These are phyloP conservation scores for Cucurbita maxima DNA, from an alignment of 306 rosid species.

Conservation along the genomic window DNA sequence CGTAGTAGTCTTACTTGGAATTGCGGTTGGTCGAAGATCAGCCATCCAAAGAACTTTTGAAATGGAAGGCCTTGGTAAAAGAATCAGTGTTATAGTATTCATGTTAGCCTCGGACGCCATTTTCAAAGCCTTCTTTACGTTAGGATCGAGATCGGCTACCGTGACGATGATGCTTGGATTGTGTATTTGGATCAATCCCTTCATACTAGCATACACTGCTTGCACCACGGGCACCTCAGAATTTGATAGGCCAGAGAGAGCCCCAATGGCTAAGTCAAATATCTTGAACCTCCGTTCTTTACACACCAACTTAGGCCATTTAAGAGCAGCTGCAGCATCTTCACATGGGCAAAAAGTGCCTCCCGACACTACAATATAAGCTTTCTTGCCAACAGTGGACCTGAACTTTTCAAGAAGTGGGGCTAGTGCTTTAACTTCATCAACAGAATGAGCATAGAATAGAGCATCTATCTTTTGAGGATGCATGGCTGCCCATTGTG, in stretches of 20 bases:
- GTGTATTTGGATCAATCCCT: slow-evolving; percentile 78
- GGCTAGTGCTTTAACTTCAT: slow-evolving; percentile 59
- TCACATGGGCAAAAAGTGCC: slow-evolving; percentile 62
- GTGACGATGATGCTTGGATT: slow-evolving; percentile 75
- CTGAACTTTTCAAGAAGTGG: slow-evolving; percentile 83
- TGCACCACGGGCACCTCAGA: slow-evolving; percentile 77
- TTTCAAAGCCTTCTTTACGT: slow-evolving; percentile 70
- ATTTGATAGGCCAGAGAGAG: slow-evolving; percentile 53
- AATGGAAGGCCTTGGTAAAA: slow-evolving; percentile 53
- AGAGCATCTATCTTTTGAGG: slow-evolving; percentile 88
- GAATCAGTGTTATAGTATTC: slow-evolving; percentile 51
- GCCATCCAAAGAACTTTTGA: slow-evolving; percentile 92
- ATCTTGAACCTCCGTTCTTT: slow-evolving; percentile 75
- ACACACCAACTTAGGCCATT: slow-evolving; percentile 73
- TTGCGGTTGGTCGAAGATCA: slow-evolving; percentile 65
- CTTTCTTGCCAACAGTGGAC: slow-evolving; percentile 68
- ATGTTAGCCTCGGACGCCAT: slow-evolving; percentile 60
- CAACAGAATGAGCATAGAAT: slow-evolving; percentile 71
- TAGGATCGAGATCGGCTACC: slow-evolving; percentile 48
- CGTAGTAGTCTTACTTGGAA: slow-evolving; percentile 47
- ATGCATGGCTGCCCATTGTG: slow-evolving; percentile 94
- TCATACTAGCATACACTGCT: slow-evolving; percentile 72
- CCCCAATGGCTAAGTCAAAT: slow-evolving; percentile 52
- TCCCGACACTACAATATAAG: slow-evolving; percentile 71
- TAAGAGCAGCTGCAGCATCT: slow-evolving; percentile 53